These are phyloP conservation scores for Dysphania ambrosioides DNA, from an alignment of 148 eudicot genomes.

Conservation along the genomic window DNA sequence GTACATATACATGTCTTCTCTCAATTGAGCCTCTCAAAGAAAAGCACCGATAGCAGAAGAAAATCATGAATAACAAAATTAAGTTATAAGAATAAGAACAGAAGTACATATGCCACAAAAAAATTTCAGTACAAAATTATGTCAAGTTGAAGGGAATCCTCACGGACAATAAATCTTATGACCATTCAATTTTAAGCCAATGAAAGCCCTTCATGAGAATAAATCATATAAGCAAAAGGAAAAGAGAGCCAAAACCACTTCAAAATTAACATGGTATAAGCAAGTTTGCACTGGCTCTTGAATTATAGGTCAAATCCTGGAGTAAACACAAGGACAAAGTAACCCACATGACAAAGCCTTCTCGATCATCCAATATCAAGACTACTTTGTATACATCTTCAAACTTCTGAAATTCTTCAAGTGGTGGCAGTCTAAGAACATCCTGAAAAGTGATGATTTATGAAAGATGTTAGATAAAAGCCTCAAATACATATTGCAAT, in stretches of 20 bases:
- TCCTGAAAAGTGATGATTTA: conserved; percentile 11
- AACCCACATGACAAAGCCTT: conserved; percentile 76
- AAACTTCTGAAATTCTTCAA: conserved; percentile 64
- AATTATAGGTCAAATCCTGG: not conserved
- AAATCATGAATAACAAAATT: not conserved
- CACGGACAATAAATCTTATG: not conserved
- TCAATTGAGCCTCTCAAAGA: not conserved
- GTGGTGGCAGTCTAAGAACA: conserved; percentile 64
- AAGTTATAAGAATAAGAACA: too few relatives aligned
- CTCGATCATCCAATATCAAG: conserved; percentile 81
- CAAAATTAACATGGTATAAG: not conserved
- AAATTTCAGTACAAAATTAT: too few relatives aligned
- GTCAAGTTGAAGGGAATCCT: too few relatives aligned
- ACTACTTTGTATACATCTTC: conserved; percentile 69
- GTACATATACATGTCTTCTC: not conserved
- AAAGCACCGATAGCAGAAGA: not conserved
- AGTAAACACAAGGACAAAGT: conserved; percentile 10
- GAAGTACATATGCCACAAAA: too few relatives aligned
- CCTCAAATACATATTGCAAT: not conserved
- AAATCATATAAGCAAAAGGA: not conserved
- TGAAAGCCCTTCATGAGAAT: not conserved
- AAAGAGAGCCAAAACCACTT: conserved; percentile 1
- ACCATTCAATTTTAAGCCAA: too few relatives aligned
- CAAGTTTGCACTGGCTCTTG: not conserved
- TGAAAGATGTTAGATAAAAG: not conserved